Conservation (phyloP, 805 yeast genomes). For the Komagataella ulmi region DNA sequence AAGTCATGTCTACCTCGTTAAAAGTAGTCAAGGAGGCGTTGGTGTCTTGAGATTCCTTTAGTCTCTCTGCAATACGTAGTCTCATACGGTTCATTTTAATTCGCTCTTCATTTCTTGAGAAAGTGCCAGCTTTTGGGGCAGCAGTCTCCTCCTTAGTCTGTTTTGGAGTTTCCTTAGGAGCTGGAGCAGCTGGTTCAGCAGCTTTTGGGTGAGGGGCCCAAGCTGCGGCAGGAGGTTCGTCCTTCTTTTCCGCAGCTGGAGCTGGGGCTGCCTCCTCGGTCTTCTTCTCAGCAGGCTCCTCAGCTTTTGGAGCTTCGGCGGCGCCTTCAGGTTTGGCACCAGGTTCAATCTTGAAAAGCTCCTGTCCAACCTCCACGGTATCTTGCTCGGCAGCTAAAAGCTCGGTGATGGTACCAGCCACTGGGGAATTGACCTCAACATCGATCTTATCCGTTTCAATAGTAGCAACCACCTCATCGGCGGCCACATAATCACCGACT, state of each 20-base stretch:
- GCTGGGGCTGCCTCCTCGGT: conserved; percentile 14
- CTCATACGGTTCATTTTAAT: conserved; percentile 99
- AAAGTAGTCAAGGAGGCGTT: conserved; percentile 97
- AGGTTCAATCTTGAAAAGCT: conserved; percentile 73
- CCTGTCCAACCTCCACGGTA: conserved; percentile 94
- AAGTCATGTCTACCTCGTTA: conserved; percentile 96
- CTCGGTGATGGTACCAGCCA: conserved; percentile 81
- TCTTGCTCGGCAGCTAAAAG: conserved; percentile 75
- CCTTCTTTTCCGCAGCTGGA: conserved; percentile 7
- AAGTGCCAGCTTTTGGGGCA: conserved; percentile 25
- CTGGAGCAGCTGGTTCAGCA: conserved; percentile 17
- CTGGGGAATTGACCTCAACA: conserved; percentile 91
- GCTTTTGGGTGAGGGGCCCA: conserved; percentile 15
- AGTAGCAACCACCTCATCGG: conserved; percentile 88
- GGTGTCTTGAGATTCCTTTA: conserved; percentile 97
- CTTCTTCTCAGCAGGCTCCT: conserved; percentile 9
- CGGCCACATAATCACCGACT: conserved; percentile 79
- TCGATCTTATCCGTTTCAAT: conserved; percentile 98
- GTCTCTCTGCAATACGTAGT: conserved; percentile 95
- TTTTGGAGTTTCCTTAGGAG: conserved; percentile 17
- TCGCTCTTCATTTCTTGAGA: conserved; percentile 77
- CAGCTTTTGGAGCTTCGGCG: conserved; percentile 24
- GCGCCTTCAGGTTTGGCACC: conserved; percentile 56
- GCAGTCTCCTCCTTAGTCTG: conserved; percentile 11
- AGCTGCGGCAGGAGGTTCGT: conserved; percentile 8